Evolutionary conservation across 2,329 filamentous ascomycete species (phyloP), one percentile per base, ranked within the genome.

Genomic region (Neonectria neomacrospora): DNA sequence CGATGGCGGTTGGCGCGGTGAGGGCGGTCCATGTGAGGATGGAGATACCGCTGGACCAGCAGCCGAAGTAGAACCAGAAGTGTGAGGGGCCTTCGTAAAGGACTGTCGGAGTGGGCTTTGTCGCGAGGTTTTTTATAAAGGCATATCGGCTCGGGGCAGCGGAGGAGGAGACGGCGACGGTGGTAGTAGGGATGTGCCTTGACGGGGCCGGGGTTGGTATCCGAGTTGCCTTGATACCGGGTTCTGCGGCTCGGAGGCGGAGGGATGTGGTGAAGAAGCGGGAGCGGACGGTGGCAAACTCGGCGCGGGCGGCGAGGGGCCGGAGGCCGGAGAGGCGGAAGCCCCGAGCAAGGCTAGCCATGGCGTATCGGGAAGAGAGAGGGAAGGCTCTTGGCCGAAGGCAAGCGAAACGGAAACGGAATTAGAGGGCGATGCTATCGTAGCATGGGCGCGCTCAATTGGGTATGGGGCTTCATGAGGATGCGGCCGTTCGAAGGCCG

Each of bases 71-170:
- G 75, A 89, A 90, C 77, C 83, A 82, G 60, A 85, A 85, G 71
- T 91, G 89, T 1, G 88, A 88, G 14, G 88, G 87, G 1, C 86
- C 85, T 71, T 89, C 82, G 80, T 91, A 93, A 45, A 93, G 81
- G 3, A 86, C 77, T 8, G 90, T 88, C 5, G 85, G 82, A 2
- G 81, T 78, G n/a, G 82, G 73, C 66, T 86, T 85, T 61, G 80
- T 79, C 14, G 86, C 85, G 39, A 92, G 82, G 63, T 82, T 83
- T 64, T 83, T 83, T 71, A 83, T 82, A 77, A 84, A 88, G 57
- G 78, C 81, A 70, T 79, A 82, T 73, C 70, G 69, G 58, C 69
- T 77, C 41, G 69, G 72, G 9, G 71, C 66, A 59, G 63, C 64
- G 61, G 66, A 61, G 45, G 70, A 32, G 45, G 63, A 30, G 50